Base-by-base conservation (phyloP, 202 grass and related monocot genomes). In the Setaria italica region DNA sequence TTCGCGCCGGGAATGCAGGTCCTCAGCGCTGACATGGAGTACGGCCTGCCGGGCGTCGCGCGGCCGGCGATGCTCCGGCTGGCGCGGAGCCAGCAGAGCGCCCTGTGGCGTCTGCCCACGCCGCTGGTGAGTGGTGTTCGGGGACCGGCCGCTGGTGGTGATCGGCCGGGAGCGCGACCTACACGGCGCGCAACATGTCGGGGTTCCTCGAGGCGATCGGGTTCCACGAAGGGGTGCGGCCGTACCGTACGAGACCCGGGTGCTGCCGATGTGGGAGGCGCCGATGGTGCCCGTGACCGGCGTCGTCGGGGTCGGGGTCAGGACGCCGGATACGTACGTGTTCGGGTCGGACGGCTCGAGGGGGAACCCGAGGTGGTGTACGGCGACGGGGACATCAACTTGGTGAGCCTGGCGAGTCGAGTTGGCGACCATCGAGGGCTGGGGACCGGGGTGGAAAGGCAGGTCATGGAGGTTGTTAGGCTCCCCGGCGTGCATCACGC, bases 71-170 rank as follows among this genome's bases (percentile, higher is more conserved):
- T 37, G 70, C 54, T 25, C 65, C 88, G 49, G 37, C 86, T 87
- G 29, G 84, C 55, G 65, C 82, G 92, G 51, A 90, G 59, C 85
- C 84, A 87, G 19, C 79, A 92, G 87, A 94, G 92, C 90, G 60
- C 88, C 9, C 90, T 92, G 48, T 94, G 92, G 92, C 92, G 90
- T 50, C 73, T 92, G 34, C 92, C 92, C 5, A 85, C 92, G 35
- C 87, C 92, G 32, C 1, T 25, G 25, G 25, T 25, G 25, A 25
- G 25, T n/a, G 34, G 84, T 86, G 45, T 94, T 94, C 80, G 80
- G 90, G 3, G 50, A 85, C 41, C 65, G n/a, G 1, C 82, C 91
- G 16, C 70, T 97, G 8, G 91, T 91, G 51, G 76, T 84, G 47
- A 25, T 79, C 45, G 17, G 3, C 14, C 25, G 25, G 25, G 25